Conservation (phyloP, 208 protist genomes). For the Lotmaria passim region DNA sequence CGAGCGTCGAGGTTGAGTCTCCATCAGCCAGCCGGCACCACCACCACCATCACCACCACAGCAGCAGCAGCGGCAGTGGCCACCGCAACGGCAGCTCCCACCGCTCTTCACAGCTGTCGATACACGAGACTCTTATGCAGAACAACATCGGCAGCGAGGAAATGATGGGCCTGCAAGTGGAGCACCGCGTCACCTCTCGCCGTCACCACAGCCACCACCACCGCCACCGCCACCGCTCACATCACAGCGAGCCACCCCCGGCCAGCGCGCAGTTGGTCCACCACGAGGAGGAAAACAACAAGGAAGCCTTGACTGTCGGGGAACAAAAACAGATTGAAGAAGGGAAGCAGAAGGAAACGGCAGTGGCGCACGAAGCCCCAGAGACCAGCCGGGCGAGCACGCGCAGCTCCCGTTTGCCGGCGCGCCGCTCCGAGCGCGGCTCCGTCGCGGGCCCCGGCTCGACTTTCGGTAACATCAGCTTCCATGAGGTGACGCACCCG, state of each 20-base stretch:
- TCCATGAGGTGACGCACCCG: neutral
- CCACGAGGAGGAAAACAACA: neutral
- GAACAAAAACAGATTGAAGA: neutral
- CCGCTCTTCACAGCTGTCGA: neutral
- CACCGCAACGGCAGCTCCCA: constrained; percentile 10
- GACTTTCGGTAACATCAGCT: neutral
- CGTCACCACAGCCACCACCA: constrained; percentile 22
- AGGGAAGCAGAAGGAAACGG: neutral
- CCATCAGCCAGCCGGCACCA: neutral
- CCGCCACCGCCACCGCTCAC: constrained; percentile 18
- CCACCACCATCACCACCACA: constrained; percentile 9
- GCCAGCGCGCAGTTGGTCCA: neutral
- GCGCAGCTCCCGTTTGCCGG: constrained; percentile 24
- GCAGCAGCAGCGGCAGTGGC: too few species aligned
- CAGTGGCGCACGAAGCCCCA: neutral
- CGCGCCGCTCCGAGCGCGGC: constrained; percentile 14
- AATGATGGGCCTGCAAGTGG: neutral
- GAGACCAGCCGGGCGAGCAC: constrained; percentile 25
- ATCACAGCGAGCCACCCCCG: neutral
- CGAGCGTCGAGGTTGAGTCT: constrained; percentile 1
- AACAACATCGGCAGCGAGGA: neutral
- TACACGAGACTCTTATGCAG: neutral
- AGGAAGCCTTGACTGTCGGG: neutral
- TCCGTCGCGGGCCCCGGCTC: constrained; percentile 7
- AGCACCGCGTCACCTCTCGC: constrained; percentile 3